Evolutionary conservation across 441 rosid species (phyloP).

Genomic region (Aleurites moluccanus): DNA sequence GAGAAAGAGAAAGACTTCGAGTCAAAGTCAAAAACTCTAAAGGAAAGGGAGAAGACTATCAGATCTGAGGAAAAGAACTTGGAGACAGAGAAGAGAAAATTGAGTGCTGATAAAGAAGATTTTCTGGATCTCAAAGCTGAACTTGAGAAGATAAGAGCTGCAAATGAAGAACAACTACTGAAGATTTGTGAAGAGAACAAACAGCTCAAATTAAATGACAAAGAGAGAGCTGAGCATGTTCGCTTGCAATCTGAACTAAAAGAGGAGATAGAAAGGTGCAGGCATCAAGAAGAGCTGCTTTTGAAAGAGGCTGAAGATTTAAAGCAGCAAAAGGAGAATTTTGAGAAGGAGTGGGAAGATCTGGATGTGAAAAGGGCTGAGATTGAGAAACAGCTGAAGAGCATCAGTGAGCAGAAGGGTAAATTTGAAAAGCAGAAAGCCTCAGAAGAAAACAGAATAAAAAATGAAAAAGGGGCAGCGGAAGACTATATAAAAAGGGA

Average conservation of each 20-base stretch:
- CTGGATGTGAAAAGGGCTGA: conserved; percentile 72
- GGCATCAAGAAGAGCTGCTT: conserved; percentile 70
- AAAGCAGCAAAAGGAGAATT: conserved; percentile 75
- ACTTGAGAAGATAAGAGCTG: conserved; percentile 63
- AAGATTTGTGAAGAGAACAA: conserved; percentile 63
- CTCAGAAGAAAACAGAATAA: conserved; percentile 67
- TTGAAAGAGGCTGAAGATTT: conserved; percentile 84
- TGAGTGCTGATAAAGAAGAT: conserved; percentile 52
- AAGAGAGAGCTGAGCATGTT: conserved; percentile 71
- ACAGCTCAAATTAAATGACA: conserved; percentile 61
- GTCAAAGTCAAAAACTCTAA: conserved; percentile 52
- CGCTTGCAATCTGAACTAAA: conserved; percentile 78
- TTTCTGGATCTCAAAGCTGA: conserved; percentile 55
- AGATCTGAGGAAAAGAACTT: conserved; percentile 59
- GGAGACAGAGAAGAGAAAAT: conserved; percentile 54
- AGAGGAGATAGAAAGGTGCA: conserved; percentile 68
- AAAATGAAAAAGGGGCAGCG: conserved; percentile 52
- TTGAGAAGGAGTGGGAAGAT: conserved; percentile 95
- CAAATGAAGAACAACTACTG: conserved; percentile 61
- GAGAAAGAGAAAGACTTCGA: conserved; percentile 77
- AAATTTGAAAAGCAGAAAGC: conserved; percentile 60
- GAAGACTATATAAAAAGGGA: conserved; percentile 57
- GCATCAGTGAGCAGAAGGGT: conserved; percentile 49
- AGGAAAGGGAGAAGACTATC: conserved; percentile 68
- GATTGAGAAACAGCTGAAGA: conserved; percentile 56